Base-by-base conservation (phyloP, 441 rosid genomes). In the Erodium texanum region DNA sequence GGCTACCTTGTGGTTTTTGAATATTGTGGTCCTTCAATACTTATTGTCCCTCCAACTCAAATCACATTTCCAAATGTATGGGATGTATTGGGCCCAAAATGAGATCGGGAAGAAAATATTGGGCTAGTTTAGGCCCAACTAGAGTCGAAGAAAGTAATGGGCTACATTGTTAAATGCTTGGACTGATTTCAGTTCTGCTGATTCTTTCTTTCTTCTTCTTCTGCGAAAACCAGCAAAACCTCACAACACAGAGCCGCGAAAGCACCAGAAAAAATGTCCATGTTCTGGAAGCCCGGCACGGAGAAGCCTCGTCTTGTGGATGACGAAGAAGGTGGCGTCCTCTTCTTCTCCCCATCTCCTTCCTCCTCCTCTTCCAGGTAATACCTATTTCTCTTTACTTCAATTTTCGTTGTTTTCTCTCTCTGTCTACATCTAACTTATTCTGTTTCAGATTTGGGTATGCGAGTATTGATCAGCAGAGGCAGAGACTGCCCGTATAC, bases 251-350 rank as follows among this genome's bases (percentile, higher is more conserved):
- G 18, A 54, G 61, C 61, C 22, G 61, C 72, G 15, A 61, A 23
- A 12, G 16, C 52, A 41, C 59, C 32, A 4, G 52, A 52, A 24
- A 24, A 66, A 64, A 86, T 87, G 92, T 76, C 97, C 69, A 87
- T 79, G 73, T 92, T 91, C 71, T 94, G 98, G 99, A 92, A 92
- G 76, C 97, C 98, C 5, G 98, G 97, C 24, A 68, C 89, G 7
- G 93, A 92, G 83, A 87, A 87, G 73, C 97, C 98, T 18, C 88
- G 87, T 41, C 79, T 94, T 20, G 72, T 88, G n/a, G 98, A 94
- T 70, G 99, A 94, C 72, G 96, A 86, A 79, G 99, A 94, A 79
- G 99, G 99, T 65, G 97, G 99, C 36, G 89, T 92, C 52, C 82
- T 92, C 71, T 85, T 89, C 38, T 38, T 38, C 70, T 68, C 86